These are phyloP conservation scores for Cicer yamashitae DNA, from an alignment of 306 rosid genomes.

Conservation along the genomic window DNA sequence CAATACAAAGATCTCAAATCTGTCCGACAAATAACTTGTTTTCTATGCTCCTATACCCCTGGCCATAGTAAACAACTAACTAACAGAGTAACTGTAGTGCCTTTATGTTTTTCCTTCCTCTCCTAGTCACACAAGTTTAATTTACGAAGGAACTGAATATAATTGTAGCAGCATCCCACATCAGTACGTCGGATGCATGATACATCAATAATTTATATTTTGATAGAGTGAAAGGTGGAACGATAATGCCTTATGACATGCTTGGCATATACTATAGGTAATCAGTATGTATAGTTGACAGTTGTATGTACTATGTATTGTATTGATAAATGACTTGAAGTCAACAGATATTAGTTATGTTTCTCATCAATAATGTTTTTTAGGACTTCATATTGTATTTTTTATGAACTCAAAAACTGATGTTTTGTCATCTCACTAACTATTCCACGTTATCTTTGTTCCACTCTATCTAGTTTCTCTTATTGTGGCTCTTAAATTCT, in stretches of 20 bases:
- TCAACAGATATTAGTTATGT: background rate
- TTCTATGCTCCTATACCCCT: slow-evolving; percentile 3
- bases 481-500: slow-evolving; percentile 27
- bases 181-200: slow-evolving; percentile 14
- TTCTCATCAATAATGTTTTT: background rate
- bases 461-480: slow-evolving; percentile 10
- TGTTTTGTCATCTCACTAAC: background rate
- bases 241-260: slow-evolving; percentile 1
- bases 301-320: slow-evolving; percentile 2
- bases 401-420: slow-evolving; percentile 18
- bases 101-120: slow-evolving; percentile 11
- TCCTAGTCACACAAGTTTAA: background rate
- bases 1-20: background rate
- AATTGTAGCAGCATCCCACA: background rate
- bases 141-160: background rate
- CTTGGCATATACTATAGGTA: slow-evolving; percentile 1
- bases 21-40: background rate
- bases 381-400: slow-evolving; percentile 15
- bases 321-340: slow-evolving; percentile 30
- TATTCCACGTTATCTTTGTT: slow-evolving; percentile 10
- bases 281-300: background rate
- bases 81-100: background rate
- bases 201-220: slow-evolving; percentile 8
- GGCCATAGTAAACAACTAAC: background rate
- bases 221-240: slow-evolving; percentile 30